phyloP scores from a whole-genome alignment of 352 stramenopile species.

The Sclerospora graminicola region DNA sequence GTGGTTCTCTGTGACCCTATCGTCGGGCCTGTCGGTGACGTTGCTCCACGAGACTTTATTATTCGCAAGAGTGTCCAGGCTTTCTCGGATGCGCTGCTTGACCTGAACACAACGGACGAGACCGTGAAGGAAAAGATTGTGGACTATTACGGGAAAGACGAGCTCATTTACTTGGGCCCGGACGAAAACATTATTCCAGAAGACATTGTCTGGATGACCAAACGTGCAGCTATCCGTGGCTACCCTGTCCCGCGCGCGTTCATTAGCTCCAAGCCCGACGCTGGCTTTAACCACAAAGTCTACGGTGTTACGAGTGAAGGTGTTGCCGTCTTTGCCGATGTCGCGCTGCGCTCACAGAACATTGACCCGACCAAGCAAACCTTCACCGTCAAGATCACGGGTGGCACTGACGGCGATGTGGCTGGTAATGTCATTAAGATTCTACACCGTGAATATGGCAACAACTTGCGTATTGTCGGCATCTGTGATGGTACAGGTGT shows the following conservation, averaged over 20 bases:
- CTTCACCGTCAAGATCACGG: conserved; percentile 85
- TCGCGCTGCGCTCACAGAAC: conserved; percentile 61
- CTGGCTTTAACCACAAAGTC: conserved; percentile 82
- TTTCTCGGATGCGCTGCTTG: conserved; percentile 85
- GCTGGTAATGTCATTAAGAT: conserved; percentile 98
- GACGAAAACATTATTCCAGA: conserved; percentile 78
- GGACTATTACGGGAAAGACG: conserved; percentile 75
- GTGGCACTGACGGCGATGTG: conserved; percentile 95
- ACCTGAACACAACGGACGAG: conserved; percentile 69
- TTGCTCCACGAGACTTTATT: conserved; percentile 78
- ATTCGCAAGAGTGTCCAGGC: conserved; percentile 96
- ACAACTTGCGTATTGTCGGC: conserved; percentile 90
- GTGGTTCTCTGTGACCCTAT: conserved; percentile 74
- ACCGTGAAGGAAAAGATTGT: conserved; percentile 62
- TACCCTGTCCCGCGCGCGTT: conserved; percentile 78
- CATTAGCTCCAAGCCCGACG: conserved; percentile 78
- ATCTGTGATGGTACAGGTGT: conserved; percentile 89
- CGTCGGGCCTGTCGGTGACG: conserved; percentile 55
- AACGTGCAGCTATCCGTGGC: conserved; percentile 62
- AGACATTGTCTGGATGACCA: conserved; percentile 79
- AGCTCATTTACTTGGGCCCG: conserved; percentile 75
- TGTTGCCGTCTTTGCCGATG: conserved; percentile 73
- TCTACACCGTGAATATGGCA: conserved; percentile 87
- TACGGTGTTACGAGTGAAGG: conserved; percentile 80
- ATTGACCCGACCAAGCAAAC: conserved; percentile 65